Percentiles rank a stretch among this genome's conserved stretches.
phyloP scores from a whole-genome alignment of 371 early-diverging fungal genomes.

The Mucor velutinosus region DNA sequence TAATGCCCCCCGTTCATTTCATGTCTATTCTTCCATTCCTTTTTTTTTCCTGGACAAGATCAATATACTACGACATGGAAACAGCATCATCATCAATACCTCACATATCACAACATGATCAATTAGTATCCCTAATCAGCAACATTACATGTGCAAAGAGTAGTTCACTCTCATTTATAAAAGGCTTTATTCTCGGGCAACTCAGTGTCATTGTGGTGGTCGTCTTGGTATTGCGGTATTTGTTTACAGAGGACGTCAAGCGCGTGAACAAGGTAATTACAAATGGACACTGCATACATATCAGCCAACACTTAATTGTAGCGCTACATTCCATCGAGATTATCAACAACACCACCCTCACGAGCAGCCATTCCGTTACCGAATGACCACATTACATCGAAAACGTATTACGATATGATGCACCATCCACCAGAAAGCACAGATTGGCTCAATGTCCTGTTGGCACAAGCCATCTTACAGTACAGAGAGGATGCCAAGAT shows the following conservation, averaged over 20 bases:
- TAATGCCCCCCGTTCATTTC: background rate
- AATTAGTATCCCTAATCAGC: slow-evolving; percentile 5
- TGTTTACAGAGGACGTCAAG: slow-evolving; percentile 64
- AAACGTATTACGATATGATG: slow-evolving; percentile 64
- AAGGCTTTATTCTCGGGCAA: slow-evolving; percentile 68
- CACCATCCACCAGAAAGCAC: slow-evolving; percentile 79
- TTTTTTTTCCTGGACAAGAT: background rate
- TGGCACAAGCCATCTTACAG: slow-evolving; percentile 83
- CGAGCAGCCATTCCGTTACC: slow-evolving; percentile 37
- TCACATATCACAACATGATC: background rate
- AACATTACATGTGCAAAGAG: slow-evolving; percentile 26
- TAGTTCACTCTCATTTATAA: slow-evolving; percentile 47
- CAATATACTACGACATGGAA: background rate
- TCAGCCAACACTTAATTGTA: background rate
- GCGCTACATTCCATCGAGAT: slow-evolving; percentile 47
- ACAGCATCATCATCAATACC: background rate
- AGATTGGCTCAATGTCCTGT: slow-evolving; percentile 91
- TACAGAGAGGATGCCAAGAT: slow-evolving; percentile 84
- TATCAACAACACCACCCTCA: slow-evolving; percentile 43
- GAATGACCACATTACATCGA: slow-evolving; percentile 54
- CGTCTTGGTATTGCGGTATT: slow-evolving; percentile 57
- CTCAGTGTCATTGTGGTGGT: slow-evolving; percentile 58
- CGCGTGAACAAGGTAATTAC: slow-evolving; percentile 46
- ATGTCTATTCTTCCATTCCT: background rate
- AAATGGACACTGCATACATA: background rate